Percentiles rank a stretch among this genome's conserved stretches.
Conservation (phyloP, 2,329 filamentous ascomycete genomes). For the Moelleriella libera region DNA sequence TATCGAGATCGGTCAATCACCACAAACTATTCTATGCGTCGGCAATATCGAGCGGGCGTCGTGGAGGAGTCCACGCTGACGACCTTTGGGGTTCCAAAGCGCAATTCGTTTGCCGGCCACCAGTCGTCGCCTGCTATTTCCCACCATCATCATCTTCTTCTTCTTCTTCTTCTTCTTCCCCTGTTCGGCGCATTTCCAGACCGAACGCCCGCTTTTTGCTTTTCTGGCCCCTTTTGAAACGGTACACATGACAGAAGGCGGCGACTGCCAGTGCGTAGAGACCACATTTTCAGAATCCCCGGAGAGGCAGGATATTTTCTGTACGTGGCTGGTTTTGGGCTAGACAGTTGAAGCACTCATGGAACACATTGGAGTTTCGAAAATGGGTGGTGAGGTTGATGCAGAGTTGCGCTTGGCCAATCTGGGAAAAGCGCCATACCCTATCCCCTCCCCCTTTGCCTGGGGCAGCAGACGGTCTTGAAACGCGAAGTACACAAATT, state of each 20-base stretch:
- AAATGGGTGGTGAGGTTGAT: slow-evolving; percentile 7
- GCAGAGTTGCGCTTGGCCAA: slow-evolving; percentile 1
- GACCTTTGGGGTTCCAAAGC: too few species aligned
- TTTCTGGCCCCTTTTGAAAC: not conserved
- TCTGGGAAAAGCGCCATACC: not conserved
- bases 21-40: not conserved
- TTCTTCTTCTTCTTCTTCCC: too few species aligned
- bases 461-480: not conserved
- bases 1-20: not conserved
- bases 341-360: slow-evolving; percentile 28
- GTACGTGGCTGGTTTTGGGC: slow-evolving; percentile 6
- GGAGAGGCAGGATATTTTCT: not conserved
- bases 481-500: not conserved
- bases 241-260: not conserved
- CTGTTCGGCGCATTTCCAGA: too few species aligned
- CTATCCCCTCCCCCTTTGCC: not conserved
- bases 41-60: not conserved
- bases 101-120: too few species aligned
- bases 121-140: too few species aligned
- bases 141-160: too few species aligned
- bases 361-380: slow-evolving; percentile 32
- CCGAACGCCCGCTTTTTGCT: not conserved
- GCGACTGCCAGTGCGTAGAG: not conserved
- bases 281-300: not conserved
- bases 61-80: too few species aligned